Conservation (phyloP, 1,284 basidiomycete genomes). For the Ceratobasidium sp. region DNA sequence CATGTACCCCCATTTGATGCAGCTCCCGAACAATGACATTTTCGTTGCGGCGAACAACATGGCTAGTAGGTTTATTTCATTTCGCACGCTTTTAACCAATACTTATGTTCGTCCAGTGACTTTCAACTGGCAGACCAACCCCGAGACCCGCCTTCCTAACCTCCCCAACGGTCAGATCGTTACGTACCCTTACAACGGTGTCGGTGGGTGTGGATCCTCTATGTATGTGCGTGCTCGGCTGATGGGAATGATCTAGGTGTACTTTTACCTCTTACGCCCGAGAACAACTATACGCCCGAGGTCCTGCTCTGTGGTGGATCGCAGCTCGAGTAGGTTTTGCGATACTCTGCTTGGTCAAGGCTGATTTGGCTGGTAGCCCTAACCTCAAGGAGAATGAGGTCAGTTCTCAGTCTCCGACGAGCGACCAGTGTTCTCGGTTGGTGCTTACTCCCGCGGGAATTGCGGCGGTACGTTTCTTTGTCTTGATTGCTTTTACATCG, state of each 20-base stretch:
- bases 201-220: conserved; percentile 56
- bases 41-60: conserved; percentile 28
- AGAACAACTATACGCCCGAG: conserved; percentile 56
- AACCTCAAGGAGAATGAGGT: conserved; percentile 47
- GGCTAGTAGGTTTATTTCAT: neutral
- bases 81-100: neutral
- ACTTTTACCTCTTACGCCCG: conserved; percentile 80
- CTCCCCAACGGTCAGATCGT: too few relatives aligned
- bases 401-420: conserved; percentile 50
- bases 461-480: conserved; percentile 34
- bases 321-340: neutral
- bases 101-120: conserved; percentile 61
- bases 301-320: conserved; percentile 85
- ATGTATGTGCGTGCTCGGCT: conserved; percentile 82
- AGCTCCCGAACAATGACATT: conserved; percentile 1
- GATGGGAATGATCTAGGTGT: conserved; percentile 71
- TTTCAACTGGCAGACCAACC: conserved; percentile 78
- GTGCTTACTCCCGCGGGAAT: conserved; percentile 60
- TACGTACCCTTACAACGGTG: too few relatives aligned
- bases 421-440: conserved; percentile 61
- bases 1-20: conserved; percentile 19
- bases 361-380: conserved; percentile 42
- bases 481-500: neutral
- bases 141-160: conserved; percentile 65
- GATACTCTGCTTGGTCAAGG: neutral